A percentile compares a stretch with the other conserved stretches of the same genome.
Conservation (phyloP, 495 filamentous ascomycete genomes). For the Podospora pseudoanserina region DNA sequence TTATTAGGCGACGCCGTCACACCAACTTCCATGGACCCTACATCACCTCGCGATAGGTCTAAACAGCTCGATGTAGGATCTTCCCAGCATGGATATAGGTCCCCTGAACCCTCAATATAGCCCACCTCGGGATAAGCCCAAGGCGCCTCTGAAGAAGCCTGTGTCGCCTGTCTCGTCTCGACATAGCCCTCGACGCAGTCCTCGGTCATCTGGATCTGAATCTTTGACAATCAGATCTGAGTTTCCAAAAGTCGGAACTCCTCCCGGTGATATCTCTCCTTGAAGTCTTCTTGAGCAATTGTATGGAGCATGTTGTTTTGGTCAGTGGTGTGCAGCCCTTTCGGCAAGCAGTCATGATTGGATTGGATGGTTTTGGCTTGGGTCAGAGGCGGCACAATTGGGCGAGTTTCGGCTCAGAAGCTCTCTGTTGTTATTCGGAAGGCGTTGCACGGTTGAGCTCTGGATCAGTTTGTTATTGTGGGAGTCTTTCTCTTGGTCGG, state of each 20-base stretch:
- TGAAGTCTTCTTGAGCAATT: background rate
- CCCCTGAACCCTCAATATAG: no score
- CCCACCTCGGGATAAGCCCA: no score
- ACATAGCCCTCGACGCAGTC: no score
- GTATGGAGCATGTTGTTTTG: background rate
- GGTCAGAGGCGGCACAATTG: background rate
- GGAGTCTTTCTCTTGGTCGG: background rate
- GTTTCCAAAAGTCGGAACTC: no score
- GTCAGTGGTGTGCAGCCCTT: background rate
- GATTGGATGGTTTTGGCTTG: background rate
- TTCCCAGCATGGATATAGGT: no score
- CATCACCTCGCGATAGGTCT: background rate
- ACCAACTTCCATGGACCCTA: background rate
- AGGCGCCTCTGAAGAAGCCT: no score
- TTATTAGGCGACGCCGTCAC: constrained; percentile 27
- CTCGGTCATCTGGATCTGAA: no score
- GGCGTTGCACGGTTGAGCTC: background rate
- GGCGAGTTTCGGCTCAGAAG: background rate
- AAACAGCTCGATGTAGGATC: background rate
- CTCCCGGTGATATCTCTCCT: background rate
- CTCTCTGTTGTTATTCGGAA: background rate
- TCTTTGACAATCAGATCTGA: no score
- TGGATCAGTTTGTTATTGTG: background rate
- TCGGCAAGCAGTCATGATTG: background rate
- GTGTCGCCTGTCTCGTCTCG: no score